Percentiles rank a stretch among this genome's conserved stretches.
phyloP scores from a whole-genome alignment of 495 filamentous ascomycete species.

The Xylaria telfairii region DNA sequence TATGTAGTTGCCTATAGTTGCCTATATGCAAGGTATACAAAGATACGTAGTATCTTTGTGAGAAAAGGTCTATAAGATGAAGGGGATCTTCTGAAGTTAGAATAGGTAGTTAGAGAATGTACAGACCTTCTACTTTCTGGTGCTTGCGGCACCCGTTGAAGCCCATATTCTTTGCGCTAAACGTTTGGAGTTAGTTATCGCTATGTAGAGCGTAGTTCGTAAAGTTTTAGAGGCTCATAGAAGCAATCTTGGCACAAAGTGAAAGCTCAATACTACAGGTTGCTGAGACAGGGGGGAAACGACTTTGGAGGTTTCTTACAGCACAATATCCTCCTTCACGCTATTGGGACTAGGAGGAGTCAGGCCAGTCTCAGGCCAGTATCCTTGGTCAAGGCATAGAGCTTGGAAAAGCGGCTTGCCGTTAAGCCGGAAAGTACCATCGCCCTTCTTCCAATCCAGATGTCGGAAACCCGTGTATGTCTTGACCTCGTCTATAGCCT shows the following conservation, averaged over 20 bases:
- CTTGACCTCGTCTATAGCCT: slow-evolving; percentile 56
- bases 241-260: background rate
- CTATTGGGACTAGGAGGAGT: slow-evolving; percentile 60
- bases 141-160: slow-evolving; percentile 69
- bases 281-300: background rate
- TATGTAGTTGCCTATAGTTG: no score
- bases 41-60: no score
- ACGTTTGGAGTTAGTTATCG: background rate
- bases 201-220: background rate
- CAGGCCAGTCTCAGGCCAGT: slow-evolving; percentile 66
- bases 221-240: background rate
- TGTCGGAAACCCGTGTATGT: slow-evolving; percentile 68
- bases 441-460: slow-evolving; percentile 53
- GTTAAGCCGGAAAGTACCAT: slow-evolving; percentile 63
- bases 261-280: background rate
- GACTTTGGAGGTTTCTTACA: slow-evolving; percentile 20
- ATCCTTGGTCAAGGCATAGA: slow-evolving; percentile 65
- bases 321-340: slow-evolving; percentile 60
- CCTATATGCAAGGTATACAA: no score
- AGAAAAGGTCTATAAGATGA: no score
- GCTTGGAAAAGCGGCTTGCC: slow-evolving; percentile 64
- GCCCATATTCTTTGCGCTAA: slow-evolving; percentile 58
- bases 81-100: no score
- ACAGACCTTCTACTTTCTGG: slow-evolving; percentile 47
- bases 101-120: no score